Evolutionary conservation across 352 stramenopile species (phyloP).

Genomic region (Phytophthora rubi): DNA sequence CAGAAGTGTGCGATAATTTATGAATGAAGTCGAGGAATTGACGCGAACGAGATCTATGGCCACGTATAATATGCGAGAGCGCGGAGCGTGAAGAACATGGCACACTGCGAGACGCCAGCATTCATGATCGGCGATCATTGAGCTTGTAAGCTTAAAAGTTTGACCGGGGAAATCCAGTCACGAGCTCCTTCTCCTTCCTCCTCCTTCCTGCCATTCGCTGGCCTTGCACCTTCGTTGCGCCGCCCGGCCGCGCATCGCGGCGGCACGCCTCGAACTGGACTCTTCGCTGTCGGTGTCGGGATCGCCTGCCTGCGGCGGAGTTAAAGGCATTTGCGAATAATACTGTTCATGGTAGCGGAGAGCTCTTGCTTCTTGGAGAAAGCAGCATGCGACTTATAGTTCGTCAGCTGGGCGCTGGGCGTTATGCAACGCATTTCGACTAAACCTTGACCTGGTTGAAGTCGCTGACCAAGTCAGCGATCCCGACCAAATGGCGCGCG

Average conservation of each 20-base stretch:
- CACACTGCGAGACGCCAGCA: no score
- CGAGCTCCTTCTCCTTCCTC: background rate
- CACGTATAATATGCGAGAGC: no score
- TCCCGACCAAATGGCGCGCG: background rate
- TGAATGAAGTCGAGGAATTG: conserved; percentile 20
- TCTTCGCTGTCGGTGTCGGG: background rate
- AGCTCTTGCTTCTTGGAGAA: no score
- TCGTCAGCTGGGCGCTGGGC: no score
- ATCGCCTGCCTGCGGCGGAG: no score
- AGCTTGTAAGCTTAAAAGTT: background rate
- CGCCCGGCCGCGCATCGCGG: conserved; percentile 9
- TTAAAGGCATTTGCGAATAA: no score
- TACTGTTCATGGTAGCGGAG: no score
- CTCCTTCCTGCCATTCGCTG: background rate
- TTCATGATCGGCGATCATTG: background rate
- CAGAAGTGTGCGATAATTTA: conserved; percentile 36
- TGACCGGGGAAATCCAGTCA: background rate
- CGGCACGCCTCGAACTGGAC: conserved; percentile 26
- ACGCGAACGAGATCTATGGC: background rate
- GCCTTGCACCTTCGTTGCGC: conserved; percentile 23
- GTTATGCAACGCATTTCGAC: no score
- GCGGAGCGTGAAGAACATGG: no score
- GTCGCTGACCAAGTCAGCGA: background rate
- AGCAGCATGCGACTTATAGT: background rate
- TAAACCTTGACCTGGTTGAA: background rate